Evolutionary conservation across 768 basidiomycete species (phyloP).

Genomic region (Psilocybe cyanescens): DNA sequence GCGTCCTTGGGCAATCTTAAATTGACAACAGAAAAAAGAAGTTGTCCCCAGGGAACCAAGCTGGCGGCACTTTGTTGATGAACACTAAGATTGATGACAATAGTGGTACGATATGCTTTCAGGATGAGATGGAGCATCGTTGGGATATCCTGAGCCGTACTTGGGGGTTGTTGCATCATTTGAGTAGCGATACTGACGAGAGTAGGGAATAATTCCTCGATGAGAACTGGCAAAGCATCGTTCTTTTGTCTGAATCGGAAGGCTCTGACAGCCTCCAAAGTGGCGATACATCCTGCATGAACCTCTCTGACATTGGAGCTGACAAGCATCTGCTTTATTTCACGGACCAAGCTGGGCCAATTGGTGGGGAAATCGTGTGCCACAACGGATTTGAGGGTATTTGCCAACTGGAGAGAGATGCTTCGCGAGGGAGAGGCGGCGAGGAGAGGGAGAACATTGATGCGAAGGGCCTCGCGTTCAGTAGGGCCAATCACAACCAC

Average conservation of each 20-base stretch:
- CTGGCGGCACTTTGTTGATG: slow-evolving; percentile 80
- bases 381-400: slow-evolving; percentile 73
- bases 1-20: slow-evolving; percentile 65
- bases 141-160: slow-evolving; percentile 73
- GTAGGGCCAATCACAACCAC: slow-evolving; percentile 61
- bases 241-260: slow-evolving; percentile 76
- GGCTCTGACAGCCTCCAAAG: slow-evolving; percentile 78
- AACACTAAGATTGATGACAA: slow-evolving; percentile 68
- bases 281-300: slow-evolving; percentile 78
- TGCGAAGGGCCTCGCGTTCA: slow-evolving; percentile 77
- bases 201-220: slow-evolving; percentile 70
- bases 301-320: slow-evolving; percentile 74
- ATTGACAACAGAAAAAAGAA: slow-evolving; percentile 82
- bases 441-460: slow-evolving; percentile 69
- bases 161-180: slow-evolving; percentile 67
- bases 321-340: slow-evolving; percentile 63
- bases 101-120: slow-evolving; percentile 85
- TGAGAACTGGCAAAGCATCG: slow-evolving; percentile 61
- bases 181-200: slow-evolving; percentile 75
- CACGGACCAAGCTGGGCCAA: slow-evolving; percentile 74
- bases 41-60: slow-evolving; percentile 85
- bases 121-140: slow-evolving; percentile 85
- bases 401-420: slow-evolving; percentile 79
- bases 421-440: slow-evolving; percentile 65
- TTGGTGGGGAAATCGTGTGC: slow-evolving; percentile 77